Conservation (phyloP, 2,329 filamentous ascomycete genomes). For the Xylariaceae sp. region DNA sequence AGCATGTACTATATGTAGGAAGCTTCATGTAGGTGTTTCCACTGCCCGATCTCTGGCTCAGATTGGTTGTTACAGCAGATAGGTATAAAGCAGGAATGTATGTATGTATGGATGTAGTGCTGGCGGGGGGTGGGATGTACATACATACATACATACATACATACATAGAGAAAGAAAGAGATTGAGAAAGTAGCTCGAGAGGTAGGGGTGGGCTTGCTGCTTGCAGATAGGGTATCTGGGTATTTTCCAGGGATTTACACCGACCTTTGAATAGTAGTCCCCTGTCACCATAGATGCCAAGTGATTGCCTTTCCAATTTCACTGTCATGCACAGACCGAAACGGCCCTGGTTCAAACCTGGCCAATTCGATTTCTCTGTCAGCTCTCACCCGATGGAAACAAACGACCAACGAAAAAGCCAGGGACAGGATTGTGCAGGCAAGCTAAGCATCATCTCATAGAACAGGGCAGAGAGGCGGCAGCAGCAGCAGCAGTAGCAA, state of each 20-base stretch:
- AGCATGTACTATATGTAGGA: conserved; percentile 3
- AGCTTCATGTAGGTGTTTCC: neutral
- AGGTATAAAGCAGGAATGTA: conserved; percentile 9
- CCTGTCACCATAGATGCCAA: conserved; percentile 37
- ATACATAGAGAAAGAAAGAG: too few species aligned
- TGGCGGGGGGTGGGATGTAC: conserved; percentile 15
- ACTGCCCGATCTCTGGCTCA: neutral
- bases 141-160: too few species aligned
- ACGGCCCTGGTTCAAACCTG: conserved; percentile 24
- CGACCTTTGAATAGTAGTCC: conserved; percentile 37
- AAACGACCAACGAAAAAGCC: conserved; percentile 6
- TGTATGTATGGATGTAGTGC: conserved; percentile 16
- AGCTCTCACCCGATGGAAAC: conserved; percentile 28
- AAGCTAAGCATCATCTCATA: conserved; percentile 6
- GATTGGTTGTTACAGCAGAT: neutral
- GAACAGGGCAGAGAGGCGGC: neutral
- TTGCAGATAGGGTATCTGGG: conserved; percentile 19
- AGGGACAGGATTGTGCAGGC: neutral
- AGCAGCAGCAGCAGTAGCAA: too few species aligned
- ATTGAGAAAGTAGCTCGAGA: too few species aligned
- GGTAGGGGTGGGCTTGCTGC: conserved; percentile 19
- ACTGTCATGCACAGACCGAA: conserved; percentile 29
- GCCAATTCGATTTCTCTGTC: conserved; percentile 31
- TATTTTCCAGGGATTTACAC: conserved; percentile 31
- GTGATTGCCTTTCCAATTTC: conserved; percentile 30